Base-by-base conservation (phyloP, 768 basidiomycete species). In the Phylloporus sp. region DNA sequence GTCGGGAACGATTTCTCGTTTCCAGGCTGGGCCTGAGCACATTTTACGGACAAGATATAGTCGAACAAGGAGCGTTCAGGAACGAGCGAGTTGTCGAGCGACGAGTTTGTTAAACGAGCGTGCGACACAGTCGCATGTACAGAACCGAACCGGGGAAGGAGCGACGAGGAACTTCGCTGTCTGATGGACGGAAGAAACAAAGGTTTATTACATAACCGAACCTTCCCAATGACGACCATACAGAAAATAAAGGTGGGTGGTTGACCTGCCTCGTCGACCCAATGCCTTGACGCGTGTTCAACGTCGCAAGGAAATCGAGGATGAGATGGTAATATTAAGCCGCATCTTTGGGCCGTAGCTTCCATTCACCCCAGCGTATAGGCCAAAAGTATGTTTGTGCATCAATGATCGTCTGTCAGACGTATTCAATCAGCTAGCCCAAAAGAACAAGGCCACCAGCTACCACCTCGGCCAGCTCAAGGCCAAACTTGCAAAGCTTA, bases 401-500 rank as follows among this genome's bases (percentile, higher is more conserved):
- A 50, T 44, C 38, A 20, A 37, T 55, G 38, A 52, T 33, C 50
- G 54, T 44, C 37, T 48, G 34, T 46, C 52, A 40, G 54, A 54
- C 46, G 17, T 37, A 46, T 44, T 13, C 50, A 23, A 52, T 42
- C 42, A 38, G 56, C n/a, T 67, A 92, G 90, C 90, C 62, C 90
- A 92, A 76, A 92, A 92, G 69, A 92, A 92, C 70, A 92, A 92
- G 81, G 89, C 89, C 72, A 91, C 89, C 56, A 91, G 90, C 72
- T 94, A 94, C 68, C 93, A 95, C 73, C 71, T 96, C 49, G 94
- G 94, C 43, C 90, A 94, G 72, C 83, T 97, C 65, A 97, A 97
- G 68, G 95, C 96, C 46, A 99, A 99, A 67, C 83, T 99, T 42
- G 96, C 96, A 40, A 99, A 99, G 66, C 85, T 98, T 37, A 79